A percentile compares a stretch with the other conserved stretches of the same genome.
These are phyloP conservation scores for Fusarium equiseti DNA, from an alignment of 2,329 filamentous ascomycete genomes.

Conservation along the genomic window DNA sequence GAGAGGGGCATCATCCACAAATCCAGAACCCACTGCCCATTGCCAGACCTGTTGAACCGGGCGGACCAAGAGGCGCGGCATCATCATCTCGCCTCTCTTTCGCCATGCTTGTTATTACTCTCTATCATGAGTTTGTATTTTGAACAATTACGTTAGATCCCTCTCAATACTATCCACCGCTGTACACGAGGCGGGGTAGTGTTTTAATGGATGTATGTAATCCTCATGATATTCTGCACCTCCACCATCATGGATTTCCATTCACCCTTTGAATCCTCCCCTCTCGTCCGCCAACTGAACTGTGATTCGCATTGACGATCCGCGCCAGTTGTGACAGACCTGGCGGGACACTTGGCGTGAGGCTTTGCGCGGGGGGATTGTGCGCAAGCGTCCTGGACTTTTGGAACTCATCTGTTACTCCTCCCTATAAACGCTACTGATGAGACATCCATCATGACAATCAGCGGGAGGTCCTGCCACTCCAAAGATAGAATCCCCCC, in stretches of 20 bases:
- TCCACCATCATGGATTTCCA: constrained; percentile 39
- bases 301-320: constrained; percentile 32
- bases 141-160: constrained; percentile 29
- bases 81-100: constrained; percentile 38
- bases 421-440: neutral
- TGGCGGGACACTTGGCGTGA: constrained; percentile 30
- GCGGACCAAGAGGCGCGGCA: constrained; percentile 30
- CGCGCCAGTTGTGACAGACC: constrained; percentile 43
- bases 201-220: constrained; percentile 24
- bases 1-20: constrained; percentile 42
- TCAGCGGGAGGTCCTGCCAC: neutral
- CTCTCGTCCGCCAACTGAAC: constrained; percentile 28
- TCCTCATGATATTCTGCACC: constrained; percentile 1
- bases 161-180: constrained; percentile 4
- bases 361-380: constrained; percentile 18
- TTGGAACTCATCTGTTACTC: constrained; percentile 1
- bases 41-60: constrained; percentile 35
- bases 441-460: neutral
- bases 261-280: constrained; percentile 24
- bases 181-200: neutral
- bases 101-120: constrained; percentile 19
- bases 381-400: constrained; percentile 14
- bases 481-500: constrained; percentile 13
- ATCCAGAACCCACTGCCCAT: constrained; percentile 35
- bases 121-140: constrained; percentile 30